Evolutionary conservation across 805 yeast genomes (phyloP).

Genomic region (Cyberlindnera misumaiensis): DNA sequence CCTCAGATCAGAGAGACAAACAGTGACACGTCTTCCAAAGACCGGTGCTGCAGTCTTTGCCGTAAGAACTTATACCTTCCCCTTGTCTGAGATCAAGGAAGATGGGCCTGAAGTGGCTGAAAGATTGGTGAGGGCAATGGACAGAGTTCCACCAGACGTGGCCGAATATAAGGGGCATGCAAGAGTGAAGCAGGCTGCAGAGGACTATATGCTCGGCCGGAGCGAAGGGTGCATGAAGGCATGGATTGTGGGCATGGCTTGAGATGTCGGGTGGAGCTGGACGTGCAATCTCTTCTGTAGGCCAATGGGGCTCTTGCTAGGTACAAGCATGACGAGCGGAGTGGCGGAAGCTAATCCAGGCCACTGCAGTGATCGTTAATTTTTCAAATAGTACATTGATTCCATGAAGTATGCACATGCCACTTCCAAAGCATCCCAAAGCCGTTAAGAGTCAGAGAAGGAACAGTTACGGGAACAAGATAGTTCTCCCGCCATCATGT

Average conservation of each 20-base stretch:
- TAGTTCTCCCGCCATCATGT: too few relatives aligned
- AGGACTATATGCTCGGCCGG: not conserved
- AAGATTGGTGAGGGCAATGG: not conserved
- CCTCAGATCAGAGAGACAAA: slow-evolving; percentile 4
- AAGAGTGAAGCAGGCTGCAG: not conserved
- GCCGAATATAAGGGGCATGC: slow-evolving; percentile 1
- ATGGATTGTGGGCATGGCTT: slow-evolving; percentile 1
- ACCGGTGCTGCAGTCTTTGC: slow-evolving; percentile 1
- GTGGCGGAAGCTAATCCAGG: too few relatives aligned
- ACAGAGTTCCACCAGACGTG: slow-evolving; percentile 1
- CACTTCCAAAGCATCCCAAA: too few relatives aligned
- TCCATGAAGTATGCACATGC: too few relatives aligned
- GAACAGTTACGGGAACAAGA: too few relatives aligned
- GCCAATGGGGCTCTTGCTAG: too few relatives aligned
- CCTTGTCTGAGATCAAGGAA: not conserved
- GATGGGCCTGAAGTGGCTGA: slow-evolving; percentile 1
- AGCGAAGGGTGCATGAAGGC: slow-evolving; percentile 1
- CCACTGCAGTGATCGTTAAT: too few relatives aligned
- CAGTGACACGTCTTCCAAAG: slow-evolving; percentile 1
- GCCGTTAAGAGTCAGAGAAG: too few relatives aligned
- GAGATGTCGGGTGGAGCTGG: too few relatives aligned
- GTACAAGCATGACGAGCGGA: too few relatives aligned
- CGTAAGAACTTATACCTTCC: slow-evolving; percentile 1
- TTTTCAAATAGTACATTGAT: too few relatives aligned
- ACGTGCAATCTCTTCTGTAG: too few relatives aligned